Evolutionary conservation across 768 basidiomycete genomes (phyloP).

Genomic region (Lactifluus echinatus): DNA sequence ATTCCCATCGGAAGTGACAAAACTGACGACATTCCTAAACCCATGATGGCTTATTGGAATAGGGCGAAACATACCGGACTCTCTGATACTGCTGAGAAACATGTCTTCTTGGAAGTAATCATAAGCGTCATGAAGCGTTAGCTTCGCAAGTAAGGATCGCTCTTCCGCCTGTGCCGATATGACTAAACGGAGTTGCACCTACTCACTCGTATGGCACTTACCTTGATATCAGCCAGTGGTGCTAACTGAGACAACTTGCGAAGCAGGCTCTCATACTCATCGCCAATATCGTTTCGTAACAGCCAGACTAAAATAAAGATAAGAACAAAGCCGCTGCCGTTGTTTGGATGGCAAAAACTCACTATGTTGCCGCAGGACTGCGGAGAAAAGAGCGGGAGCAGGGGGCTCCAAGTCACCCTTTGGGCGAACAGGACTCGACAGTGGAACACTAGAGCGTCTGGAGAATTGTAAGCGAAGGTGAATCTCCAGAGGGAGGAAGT

Average conservation of each 20-base stretch:
- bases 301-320: conserved; percentile 47
- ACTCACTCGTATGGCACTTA: conserved; percentile 23
- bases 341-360: conserved; percentile 24
- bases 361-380: conserved; percentile 64
- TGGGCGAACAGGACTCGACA: not conserved
- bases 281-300: conserved; percentile 46
- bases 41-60: not conserved
- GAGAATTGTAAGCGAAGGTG: not conserved
- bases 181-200: not conserved
- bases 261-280: conserved; percentile 45
- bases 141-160: conserved; percentile 60
- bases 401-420: conserved; percentile 35
- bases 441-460: conserved; percentile 17
- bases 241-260: conserved; percentile 50
- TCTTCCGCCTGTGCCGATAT: conserved; percentile 53
- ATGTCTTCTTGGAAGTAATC: conserved; percentile 76
- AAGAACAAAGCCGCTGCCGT: not conserved
- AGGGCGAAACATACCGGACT: conserved; percentile 60
- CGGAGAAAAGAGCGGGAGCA: conserved; percentile 51
- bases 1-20: conserved; percentile 80
- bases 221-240: conserved; percentile 49
- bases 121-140: conserved; percentile 74
- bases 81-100: conserved; percentile 81
- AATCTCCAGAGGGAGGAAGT: conserved; percentile 26
- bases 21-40: conserved; percentile 35